A percentile compares a stretch with the other conserved stretches of the same genome.
Conservation (phyloP, 148 eudicot species). For the Arctostaphylos glauca region DNA sequence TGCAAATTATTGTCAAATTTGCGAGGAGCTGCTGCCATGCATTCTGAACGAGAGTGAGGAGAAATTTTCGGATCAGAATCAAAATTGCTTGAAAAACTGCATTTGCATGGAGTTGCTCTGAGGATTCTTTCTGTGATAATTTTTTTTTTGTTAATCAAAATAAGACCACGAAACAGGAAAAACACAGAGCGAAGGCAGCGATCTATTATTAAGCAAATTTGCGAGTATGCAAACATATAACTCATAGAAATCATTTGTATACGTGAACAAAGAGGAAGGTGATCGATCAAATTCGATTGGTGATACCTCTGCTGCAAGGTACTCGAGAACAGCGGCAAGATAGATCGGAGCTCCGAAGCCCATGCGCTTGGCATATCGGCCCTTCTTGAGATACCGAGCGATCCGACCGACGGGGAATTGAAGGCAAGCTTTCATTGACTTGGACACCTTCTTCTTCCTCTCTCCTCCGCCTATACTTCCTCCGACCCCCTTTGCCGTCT, state of each 20-base stretch:
- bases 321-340: constrained; percentile 43
- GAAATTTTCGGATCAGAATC: neutral
- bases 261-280: neutral
- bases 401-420: constrained; percentile 46
- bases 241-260: neutral
- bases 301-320: constrained; percentile 38
- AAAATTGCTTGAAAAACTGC: neutral
- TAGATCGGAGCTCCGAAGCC: constrained; percentile 42
- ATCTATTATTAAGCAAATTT: too few species aligned
- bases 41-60: neutral
- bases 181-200: too few species aligned
- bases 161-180: too few species aligned
- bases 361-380: constrained; percentile 41
- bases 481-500: constrained; percentile 22
- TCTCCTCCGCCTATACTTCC: constrained; percentile 16
- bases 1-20: too few species aligned
- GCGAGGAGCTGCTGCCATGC: too few species aligned
- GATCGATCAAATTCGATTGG: neutral
- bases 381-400: constrained; percentile 37
- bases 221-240: too few species aligned
- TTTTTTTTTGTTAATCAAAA: too few species aligned
- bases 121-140: neutral
- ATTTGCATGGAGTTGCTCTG: neutral
- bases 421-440: constrained; percentile 39
- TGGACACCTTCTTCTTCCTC: constrained; percentile 24